phyloP scores from a whole-genome alignment of 225 moss, liverwort and hornwort genomes.

The Pseudisothecium myosuroides region DNA sequence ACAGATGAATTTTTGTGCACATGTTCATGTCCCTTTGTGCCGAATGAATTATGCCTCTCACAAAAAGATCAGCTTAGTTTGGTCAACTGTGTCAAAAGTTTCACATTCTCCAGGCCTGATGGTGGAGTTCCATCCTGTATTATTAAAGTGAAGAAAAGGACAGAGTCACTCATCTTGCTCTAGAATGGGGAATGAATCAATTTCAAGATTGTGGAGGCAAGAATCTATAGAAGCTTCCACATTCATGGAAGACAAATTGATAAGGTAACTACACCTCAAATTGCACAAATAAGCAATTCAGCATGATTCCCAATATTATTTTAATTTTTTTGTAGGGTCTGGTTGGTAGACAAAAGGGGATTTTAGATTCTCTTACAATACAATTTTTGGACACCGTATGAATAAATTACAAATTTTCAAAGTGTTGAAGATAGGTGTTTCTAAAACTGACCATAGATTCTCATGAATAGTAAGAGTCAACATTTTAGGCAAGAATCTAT shows the following conservation, averaged over 20 bases:
- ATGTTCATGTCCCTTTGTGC: background rate
- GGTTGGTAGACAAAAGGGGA: background rate
- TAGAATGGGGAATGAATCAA: background rate
- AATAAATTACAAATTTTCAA: background rate
- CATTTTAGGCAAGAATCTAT: background rate
- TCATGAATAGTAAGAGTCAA: background rate
- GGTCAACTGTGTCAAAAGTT: background rate
- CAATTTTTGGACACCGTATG: background rate
- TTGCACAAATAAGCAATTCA: background rate
- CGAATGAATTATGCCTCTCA: too few relatives aligned
- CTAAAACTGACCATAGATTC: too few relatives aligned
- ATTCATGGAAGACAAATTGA: background rate
- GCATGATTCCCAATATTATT: background rate
- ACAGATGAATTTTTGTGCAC: background rate
- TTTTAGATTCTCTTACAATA: background rate
- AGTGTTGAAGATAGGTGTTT: too few relatives aligned
- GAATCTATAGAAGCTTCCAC: background rate
- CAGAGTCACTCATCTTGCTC: background rate
- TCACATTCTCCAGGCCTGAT: background rate
- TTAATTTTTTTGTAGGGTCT: background rate
- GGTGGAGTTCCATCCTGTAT: background rate
- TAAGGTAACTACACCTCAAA: background rate
- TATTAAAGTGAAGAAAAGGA: background rate
- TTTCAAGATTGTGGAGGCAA: background rate
- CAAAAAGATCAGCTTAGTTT: background rate